Percentiles rank a stretch among this genome's conserved stretches.
phyloP scores from a whole-genome alignment of 2,329 filamentous ascomycete species.

The Trichoderma sp. region DNA sequence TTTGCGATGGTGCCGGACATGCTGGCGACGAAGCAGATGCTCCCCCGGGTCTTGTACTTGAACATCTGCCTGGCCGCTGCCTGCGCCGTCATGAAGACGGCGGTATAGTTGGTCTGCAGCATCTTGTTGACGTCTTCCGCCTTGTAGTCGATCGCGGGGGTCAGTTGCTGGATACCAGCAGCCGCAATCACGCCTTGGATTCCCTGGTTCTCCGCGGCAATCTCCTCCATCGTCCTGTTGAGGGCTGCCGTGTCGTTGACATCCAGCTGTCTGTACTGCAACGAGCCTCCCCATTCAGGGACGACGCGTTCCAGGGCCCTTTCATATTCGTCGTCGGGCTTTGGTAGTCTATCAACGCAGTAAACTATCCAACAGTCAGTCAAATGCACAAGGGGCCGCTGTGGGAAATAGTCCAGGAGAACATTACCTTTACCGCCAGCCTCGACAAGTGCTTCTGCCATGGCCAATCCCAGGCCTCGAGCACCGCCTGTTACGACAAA shows the following conservation, averaged over 20 bases:
- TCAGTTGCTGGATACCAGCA: slow-evolving; percentile 78
- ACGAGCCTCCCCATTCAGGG: slow-evolving; percentile 19
- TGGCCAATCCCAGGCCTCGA: slow-evolving; percentile 71
- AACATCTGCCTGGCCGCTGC: slow-evolving; percentile 80
- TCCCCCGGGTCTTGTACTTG: slow-evolving; percentile 58
- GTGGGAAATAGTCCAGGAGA: no score
- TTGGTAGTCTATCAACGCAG: slow-evolving; percentile 55
- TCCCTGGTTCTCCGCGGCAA: slow-evolving; percentile 67
- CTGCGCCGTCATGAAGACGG: slow-evolving; percentile 81
- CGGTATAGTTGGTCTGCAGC: slow-evolving; percentile 81
- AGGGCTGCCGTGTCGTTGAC: slow-evolving; percentile 73
- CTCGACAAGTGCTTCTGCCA: slow-evolving; percentile 73
- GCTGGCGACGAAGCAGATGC: slow-evolving; percentile 68
- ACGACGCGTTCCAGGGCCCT: slow-evolving; percentile 46
- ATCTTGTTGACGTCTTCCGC: slow-evolving; percentile 75
- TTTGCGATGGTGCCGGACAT: slow-evolving; percentile 71
- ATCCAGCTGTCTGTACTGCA: slow-evolving; percentile 73
- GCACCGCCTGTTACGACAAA: slow-evolving; percentile 72
- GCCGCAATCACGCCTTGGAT: slow-evolving; percentile 76
- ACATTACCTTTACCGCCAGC: slow-evolving; percentile 66
- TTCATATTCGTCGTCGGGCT: slow-evolving; percentile 60
- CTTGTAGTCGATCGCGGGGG: slow-evolving; percentile 76
- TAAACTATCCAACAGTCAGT: slow-evolving; percentile 49
- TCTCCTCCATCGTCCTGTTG: slow-evolving; percentile 66
- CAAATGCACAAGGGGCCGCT: no score